Percentiles rank a stretch among this genome's conserved stretches.
These are phyloP conservation scores for Phytomonas sp. DNA, from an alignment of 208 protist species.

Conservation along the genomic window DNA sequence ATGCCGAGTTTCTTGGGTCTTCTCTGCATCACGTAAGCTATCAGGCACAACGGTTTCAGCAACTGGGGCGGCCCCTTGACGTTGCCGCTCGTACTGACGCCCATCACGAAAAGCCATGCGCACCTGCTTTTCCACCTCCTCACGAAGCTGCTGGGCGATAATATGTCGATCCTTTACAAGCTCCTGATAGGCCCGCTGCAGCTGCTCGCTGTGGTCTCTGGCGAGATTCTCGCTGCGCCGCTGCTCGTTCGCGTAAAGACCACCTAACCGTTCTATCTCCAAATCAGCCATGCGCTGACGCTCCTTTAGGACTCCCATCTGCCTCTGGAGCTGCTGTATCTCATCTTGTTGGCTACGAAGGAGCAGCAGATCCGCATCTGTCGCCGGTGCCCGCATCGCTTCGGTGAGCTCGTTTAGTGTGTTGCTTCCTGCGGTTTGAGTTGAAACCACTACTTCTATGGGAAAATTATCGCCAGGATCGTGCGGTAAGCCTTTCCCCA, in stretches of 20 bases:
- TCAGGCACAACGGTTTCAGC: neutral
- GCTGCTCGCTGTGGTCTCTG: slow-evolving; percentile 47
- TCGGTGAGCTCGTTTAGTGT: slow-evolving; percentile 9
- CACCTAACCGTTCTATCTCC: slow-evolving; percentile 35
- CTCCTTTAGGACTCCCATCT: slow-evolving; percentile 34
- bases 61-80: neutral
- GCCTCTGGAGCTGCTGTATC: slow-evolving; percentile 23
- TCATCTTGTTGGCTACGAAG: slow-evolving; percentile 45
- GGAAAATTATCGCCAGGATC: neutral
- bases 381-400: slow-evolving; percentile 17
- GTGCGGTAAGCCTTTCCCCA: neutral
- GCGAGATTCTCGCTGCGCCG: slow-evolving; percentile 49
- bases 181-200: slow-evolving; percentile 66
- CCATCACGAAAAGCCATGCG: slow-evolving; percentile 66
- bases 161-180: slow-evolving; percentile 57
- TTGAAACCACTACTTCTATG: neutral
- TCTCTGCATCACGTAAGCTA: neutral
- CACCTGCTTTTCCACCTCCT: slow-evolving; percentile 70
- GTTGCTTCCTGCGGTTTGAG: neutral
- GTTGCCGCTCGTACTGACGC: slow-evolving; percentile 35
- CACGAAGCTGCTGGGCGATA: slow-evolving; percentile 47
- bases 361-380: slow-evolving; percentile 46
- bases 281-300: slow-evolving; percentile 34
- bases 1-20: neutral
- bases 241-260: slow-evolving; percentile 54